A percentile compares a stretch with the other conserved stretches of the same genome.
phyloP scores from a whole-genome alignment of 1,284 basidiomycete species.

The Vanrija pseudolonga region DNA sequence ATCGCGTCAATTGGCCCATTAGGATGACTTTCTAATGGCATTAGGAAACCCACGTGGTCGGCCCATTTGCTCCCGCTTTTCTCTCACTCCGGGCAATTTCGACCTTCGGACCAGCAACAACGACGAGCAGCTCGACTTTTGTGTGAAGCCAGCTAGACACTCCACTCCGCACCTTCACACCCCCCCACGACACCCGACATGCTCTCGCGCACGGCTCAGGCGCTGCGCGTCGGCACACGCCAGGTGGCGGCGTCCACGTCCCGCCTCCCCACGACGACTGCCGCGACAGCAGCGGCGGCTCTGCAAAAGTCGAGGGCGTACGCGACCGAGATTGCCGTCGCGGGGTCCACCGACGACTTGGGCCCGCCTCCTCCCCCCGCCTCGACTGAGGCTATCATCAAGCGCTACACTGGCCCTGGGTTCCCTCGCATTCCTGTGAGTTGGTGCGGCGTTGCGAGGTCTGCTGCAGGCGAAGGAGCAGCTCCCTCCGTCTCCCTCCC shows the following conservation, averaged over 20 bases:
- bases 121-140: background rate
- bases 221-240: constrained; percentile 14
- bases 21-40: background rate
- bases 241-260: constrained; percentile 23
- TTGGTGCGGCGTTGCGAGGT: background rate
- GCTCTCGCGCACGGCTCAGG: constrained; percentile 24
- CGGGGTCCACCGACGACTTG: background rate
- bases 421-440: constrained; percentile 46
- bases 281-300: background rate
- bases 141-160: background rate
- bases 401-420: constrained; percentile 42
- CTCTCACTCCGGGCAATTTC: constrained; percentile 15
- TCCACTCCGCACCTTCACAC: background rate
- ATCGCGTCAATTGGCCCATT: background rate
- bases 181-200: constrained; percentile 9
- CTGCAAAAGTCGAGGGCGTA: constrained; percentile 10
- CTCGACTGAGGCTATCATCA: constrained; percentile 28
- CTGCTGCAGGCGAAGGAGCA: no score
- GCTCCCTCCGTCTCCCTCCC: no score
- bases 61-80: background rate
- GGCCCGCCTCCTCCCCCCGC: constrained; percentile 13
- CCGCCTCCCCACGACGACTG: background rate
- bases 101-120: background rate
- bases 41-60: background rate
- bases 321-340: constrained; percentile 18